These are phyloP conservation scores for Leccinum boreale DNA, from an alignment of 768 basidiomycete genomes.

Conservation along the genomic window DNA sequence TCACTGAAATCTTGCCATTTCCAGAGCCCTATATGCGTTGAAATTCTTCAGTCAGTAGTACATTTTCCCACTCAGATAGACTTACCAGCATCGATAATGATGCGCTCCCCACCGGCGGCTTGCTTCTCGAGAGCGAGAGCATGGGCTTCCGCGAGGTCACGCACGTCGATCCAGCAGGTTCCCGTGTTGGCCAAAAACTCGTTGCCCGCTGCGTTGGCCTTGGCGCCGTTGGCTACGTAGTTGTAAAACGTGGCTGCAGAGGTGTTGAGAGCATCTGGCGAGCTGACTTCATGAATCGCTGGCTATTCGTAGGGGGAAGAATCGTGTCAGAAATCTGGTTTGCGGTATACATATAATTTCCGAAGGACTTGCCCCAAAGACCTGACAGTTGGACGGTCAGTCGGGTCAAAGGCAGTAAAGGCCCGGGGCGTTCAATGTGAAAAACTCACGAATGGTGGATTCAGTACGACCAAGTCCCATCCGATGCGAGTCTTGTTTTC, in stretches of 20 bases:
- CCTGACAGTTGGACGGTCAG: conserved; percentile 10
- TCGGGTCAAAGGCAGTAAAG: background rate
- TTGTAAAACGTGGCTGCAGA: conserved; percentile 37
- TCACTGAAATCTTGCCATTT: conserved; percentile 33
- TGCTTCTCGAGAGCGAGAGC: conserved; percentile 47
- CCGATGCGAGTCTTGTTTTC: conserved; percentile 30
- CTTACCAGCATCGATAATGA: conserved; percentile 44
- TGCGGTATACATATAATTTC: background rate
- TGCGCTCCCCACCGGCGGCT: conserved; percentile 53
- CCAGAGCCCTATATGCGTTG: conserved; percentile 16
- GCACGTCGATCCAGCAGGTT: conserved; percentile 47
- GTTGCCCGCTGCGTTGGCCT: conserved; percentile 20
- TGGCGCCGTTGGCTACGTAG: conserved; percentile 25
- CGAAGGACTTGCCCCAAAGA: conserved; percentile 26
- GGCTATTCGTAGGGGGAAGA: conserved; percentile 29
- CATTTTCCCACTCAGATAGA: background rate
- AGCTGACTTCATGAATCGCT: conserved; percentile 38
- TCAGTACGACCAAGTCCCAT: conserved; percentile 40
- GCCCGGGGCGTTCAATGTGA: background rate
- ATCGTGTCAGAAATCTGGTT: background rate
- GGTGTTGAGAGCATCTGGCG: conserved; percentile 36
- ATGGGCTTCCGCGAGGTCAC: conserved; percentile 56
- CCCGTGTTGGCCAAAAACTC: conserved; percentile 23
- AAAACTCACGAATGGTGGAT: conserved; percentile 37
- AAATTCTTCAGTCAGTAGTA: background rate